Evolutionary conservation across 164 flowering plant species (phyloP).

Genomic region (Euptelea pleiosperma): DNA sequence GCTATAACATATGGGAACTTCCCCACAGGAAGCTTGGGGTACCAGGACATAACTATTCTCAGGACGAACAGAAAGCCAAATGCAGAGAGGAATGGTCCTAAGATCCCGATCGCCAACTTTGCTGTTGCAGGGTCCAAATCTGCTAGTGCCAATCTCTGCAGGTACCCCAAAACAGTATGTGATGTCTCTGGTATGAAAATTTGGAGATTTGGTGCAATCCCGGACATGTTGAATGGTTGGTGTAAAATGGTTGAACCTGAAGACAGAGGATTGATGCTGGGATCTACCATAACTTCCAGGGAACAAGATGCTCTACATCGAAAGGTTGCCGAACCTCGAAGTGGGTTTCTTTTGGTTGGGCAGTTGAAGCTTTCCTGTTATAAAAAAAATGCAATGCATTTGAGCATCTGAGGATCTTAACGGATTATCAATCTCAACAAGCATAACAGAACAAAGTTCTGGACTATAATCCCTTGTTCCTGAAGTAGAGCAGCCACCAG

Average conservation of each 20-base stretch:
- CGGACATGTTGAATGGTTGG: background rate
- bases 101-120: slow-evolving; percentile 57
- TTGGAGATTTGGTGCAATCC: background rate
- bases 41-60: slow-evolving; percentile 99
- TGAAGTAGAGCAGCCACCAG: too few relatives aligned
- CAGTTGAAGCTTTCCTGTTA: slow-evolving; percentile 11
- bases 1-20: slow-evolving; percentile 88
- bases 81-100: slow-evolving; percentile 82
- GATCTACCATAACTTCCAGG: slow-evolving; percentile 3
- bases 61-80: slow-evolving; percentile 70
- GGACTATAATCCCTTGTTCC: too few relatives aligned
- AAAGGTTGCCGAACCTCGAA: background rate
- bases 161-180: slow-evolving; percentile 11
- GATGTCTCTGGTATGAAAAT: slow-evolving; percentile 5
- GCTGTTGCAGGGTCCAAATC: slow-evolving; percentile 88
- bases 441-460: background rate
- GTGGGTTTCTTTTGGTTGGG: slow-evolving; percentile 7
- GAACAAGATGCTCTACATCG: slow-evolving; percentile 12
- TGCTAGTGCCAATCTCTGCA: slow-evolving; percentile 33
- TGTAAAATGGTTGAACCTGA: slow-evolving; percentile 5
- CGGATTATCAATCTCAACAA: background rate
- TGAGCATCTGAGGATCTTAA: background rate
- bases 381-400: background rate
- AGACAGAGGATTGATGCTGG: slow-evolving; percentile 6
- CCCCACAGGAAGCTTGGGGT: slow-evolving; percentile 92